Percentiles rank a stretch among this genome's conserved stretches.
phyloP scores from a whole-genome alignment of 768 basidiomycete species.

The Pisolithus microcarpus region DNA sequence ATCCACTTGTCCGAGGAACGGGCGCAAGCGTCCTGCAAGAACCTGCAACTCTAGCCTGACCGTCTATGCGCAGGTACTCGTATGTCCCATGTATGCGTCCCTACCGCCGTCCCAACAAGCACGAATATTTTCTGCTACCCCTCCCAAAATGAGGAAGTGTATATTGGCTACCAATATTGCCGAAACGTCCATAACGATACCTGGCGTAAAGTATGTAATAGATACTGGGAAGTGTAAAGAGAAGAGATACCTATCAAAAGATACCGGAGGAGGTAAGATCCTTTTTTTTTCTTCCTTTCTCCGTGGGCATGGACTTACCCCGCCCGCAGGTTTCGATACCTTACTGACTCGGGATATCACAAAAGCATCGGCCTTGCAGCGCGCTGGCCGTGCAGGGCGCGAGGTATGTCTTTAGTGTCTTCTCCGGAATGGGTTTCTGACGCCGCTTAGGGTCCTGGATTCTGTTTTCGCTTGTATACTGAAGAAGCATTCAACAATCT shows the following conservation, averaged over 20 bases:
- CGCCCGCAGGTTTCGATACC: slow-evolving; percentile 71
- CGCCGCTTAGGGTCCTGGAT: slow-evolving; percentile 55
- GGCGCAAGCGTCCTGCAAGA: background rate
- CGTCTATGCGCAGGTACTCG: slow-evolving; percentile 46
- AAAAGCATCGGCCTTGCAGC: slow-evolving; percentile 85
- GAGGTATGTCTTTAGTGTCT: slow-evolving; percentile 45
- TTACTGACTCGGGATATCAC: slow-evolving; percentile 77
- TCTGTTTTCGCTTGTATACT: slow-evolving; percentile 91
- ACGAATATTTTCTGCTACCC: slow-evolving; percentile 65
- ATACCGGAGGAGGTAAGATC: slow-evolving; percentile 57
- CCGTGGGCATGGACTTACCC: background rate
- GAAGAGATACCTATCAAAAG: slow-evolving; percentile 71
- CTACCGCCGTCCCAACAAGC: slow-evolving; percentile 72
- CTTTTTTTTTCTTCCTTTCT: background rate
- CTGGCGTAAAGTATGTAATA: slow-evolving; percentile 90
- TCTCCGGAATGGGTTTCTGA: slow-evolving; percentile 2
- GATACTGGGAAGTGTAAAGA: slow-evolving; percentile 97
- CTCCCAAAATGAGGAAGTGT: slow-evolving; percentile 72
- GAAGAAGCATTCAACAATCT: slow-evolving; percentile 68
- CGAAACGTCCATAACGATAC: slow-evolving; percentile 96
- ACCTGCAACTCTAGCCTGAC: background rate
- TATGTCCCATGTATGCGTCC: slow-evolving; percentile 82
- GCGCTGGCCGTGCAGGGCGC: slow-evolving; percentile 95
- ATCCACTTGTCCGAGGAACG: background rate
- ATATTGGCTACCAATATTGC: slow-evolving; percentile 97